Conservation (phyloP, 2,329 filamentous ascomycete species). For the Myotisia sp. region DNA sequence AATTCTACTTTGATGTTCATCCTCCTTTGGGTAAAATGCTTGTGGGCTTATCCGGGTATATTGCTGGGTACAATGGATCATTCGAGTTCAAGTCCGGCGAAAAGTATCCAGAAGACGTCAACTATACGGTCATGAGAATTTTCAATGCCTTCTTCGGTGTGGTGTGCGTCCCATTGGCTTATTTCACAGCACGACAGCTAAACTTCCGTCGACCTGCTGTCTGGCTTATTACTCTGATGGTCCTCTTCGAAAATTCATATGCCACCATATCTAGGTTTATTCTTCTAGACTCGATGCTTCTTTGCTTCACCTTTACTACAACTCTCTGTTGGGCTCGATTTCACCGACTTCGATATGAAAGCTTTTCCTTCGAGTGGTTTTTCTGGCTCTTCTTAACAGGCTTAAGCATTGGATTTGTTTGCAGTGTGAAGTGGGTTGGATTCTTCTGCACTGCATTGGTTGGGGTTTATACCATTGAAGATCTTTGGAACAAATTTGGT, state of each 20-base stretch:
- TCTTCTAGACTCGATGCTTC: conserved; percentile 92
- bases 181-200: conserved; percentile 85
- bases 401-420: conserved; percentile 91
- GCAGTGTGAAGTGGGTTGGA: conserved; percentile 96
- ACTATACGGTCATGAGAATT: conserved; percentile 96
- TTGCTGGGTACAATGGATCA: conserved; percentile 95
- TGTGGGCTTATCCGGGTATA: conserved; percentile 85
- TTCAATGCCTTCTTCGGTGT: conserved; percentile 96
- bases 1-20: conserved; percentile 98
- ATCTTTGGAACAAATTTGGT: conserved; percentile 96
- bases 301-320: conserved; percentile 97
- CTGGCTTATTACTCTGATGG: conserved; percentile 93
- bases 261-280: conserved; percentile 98
- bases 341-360: conserved; percentile 70
- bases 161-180: conserved; percentile 81
- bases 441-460: conserved; percentile 91
- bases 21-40: conserved; percentile 97
- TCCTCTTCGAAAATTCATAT: conserved; percentile 97
- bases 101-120: conserved; percentile 78
- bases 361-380: conserved; percentile 86
- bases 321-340: conserved; percentile 96
- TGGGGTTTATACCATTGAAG: conserved; percentile 87
- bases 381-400: conserved; percentile 88
- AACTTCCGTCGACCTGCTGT: conserved; percentile 74
- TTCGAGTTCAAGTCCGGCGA: conserved; percentile 99